phyloP scores from a whole-genome alignment of 345 rosid genomes.

The Boechera retrofracta region DNA sequence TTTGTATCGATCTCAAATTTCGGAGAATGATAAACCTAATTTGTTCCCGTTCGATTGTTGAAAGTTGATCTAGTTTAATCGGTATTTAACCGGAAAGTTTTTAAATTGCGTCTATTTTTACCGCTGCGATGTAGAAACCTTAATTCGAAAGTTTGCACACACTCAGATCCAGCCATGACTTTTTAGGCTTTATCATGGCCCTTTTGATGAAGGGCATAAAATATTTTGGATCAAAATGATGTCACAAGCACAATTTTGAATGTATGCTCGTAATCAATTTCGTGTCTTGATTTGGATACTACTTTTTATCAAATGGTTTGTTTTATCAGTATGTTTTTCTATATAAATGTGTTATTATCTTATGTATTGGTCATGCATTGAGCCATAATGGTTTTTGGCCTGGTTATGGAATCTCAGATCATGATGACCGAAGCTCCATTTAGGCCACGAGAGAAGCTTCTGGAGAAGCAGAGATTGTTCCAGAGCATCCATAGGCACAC shows the following conservation, averaged over 20 bases:
- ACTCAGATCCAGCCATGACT: constrained; percentile 22
- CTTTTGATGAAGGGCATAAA: not conserved
- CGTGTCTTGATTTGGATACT: constrained; percentile 2
- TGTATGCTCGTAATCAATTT: not conserved
- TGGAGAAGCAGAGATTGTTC: constrained; percentile 78
- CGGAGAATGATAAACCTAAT: constrained; percentile 14
- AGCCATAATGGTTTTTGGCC: constrained; percentile 8
- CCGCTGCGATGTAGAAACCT: not conserved
- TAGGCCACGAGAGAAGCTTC: constrained; percentile 81
- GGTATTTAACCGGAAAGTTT: not conserved
- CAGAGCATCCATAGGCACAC: constrained; percentile 83
- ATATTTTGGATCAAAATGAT: constrained; percentile 18
- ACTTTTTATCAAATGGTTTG: not conserved
- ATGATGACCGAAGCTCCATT: constrained; percentile 80
- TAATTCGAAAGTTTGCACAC: not conserved
- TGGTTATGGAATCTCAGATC: constrained; percentile 24
- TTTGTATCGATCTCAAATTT: constrained; percentile 13
- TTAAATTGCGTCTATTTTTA: not conserved
- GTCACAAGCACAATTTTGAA: not conserved
- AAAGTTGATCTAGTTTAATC: not conserved
- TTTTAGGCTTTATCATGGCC: not conserved
- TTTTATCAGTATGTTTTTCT: constrained; percentile 2
- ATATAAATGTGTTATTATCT: not conserved
- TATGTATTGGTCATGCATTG: not conserved
- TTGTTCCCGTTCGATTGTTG: not conserved